These are phyloP conservation scores for Antitrichia curtipendula DNA, from an alignment of 225 moss, liverwort and hornwort genomes.

Conservation along the genomic window DNA sequence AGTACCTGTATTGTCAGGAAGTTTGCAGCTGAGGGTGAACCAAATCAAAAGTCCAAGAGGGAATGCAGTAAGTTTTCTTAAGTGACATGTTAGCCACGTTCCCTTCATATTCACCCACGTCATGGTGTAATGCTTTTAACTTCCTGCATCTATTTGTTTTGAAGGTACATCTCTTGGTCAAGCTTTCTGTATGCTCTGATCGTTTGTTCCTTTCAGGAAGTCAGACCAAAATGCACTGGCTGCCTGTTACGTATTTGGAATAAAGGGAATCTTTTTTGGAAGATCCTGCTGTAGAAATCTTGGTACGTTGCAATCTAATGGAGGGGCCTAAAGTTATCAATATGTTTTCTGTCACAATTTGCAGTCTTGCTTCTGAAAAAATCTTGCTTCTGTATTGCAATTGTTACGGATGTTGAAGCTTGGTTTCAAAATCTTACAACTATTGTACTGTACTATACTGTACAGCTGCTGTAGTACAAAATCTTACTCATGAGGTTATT, in stretches of 20 bases:
- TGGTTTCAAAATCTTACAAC: neutral
- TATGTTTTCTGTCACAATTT: neutral
- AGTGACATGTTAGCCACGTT: neutral
- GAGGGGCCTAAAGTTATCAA: neutral
- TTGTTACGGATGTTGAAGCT: neutral
- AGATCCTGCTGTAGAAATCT: neutral
- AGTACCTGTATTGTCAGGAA: constrained; percentile 22
- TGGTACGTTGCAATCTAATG: neutral
- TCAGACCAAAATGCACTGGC: constrained; percentile 18
- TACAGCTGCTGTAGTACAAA: neutral
- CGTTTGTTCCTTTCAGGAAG: constrained; percentile 8
- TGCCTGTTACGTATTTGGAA: constrained; percentile 8
- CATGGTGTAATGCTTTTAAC: neutral
- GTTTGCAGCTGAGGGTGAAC: constrained; percentile 18
- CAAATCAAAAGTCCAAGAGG: neutral
- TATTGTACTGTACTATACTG: neutral
- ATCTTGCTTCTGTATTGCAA: neutral
- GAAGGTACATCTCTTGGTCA: constrained; percentile 8
- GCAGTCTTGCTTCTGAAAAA: neutral
- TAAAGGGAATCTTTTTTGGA: constrained; percentile 8
- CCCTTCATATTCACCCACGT: neutral
- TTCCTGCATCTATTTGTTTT: constrained; percentile 3
- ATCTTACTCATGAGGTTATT: neutral
- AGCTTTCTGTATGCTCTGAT: constrained; percentile 1
- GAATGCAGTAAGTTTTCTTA: neutral